Evolutionary conservation across 306 rosid species (phyloP), one percentile per base, ranked within the genome.

Genomic region (Dalbergia cultrata): DNA sequence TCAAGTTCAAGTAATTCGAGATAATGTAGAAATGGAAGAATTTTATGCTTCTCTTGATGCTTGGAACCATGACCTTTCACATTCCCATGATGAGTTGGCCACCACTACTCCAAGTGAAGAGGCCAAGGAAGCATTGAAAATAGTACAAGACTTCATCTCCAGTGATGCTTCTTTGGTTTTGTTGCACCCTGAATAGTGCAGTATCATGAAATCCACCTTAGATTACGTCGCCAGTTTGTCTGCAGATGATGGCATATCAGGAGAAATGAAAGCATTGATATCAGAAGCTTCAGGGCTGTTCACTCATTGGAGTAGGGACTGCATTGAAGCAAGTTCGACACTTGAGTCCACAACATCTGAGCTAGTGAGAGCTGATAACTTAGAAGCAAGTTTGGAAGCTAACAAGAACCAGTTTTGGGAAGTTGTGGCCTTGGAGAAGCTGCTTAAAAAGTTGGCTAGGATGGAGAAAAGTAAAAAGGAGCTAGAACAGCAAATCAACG

Each of bases 371-470:
- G n/a, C 9, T 11, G 47, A 61, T n/a, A 13, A 45, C 45, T 7
- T 75, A 17, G 61, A 75, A 45, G 79, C 39, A 52, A 18, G 19
- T 52, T 7, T 52, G 17, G 19, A 16, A 52, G 19, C 18, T 13
- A 75, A 75, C 47, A 44, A 13, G 70, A 60, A 43, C 26, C 60
- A 44, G 4, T 75, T 75, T 34, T 26, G 7, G n/a, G 47, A 75
- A 75, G 31, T 14, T n/a, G 16, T 13, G 18, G 41, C 70, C 47
- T 13, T 31, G 2, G 47, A 75, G 61, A 75, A 61, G 44, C 4
- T 39, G 57, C 57, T 13, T 8, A 6, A 52, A 14, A 52, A 52
- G 17, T 16, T 14, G 5, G 58, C n/a, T 52, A 5, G 19, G 58
- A 14, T 52, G 18, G 58, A 52, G 17, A 52, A 52, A 52, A n/a